These are phyloP conservation scores for Pelargonium myrrhifolium DNA, from an alignment of 441 rosid genomes.

Conservation along the genomic window DNA sequence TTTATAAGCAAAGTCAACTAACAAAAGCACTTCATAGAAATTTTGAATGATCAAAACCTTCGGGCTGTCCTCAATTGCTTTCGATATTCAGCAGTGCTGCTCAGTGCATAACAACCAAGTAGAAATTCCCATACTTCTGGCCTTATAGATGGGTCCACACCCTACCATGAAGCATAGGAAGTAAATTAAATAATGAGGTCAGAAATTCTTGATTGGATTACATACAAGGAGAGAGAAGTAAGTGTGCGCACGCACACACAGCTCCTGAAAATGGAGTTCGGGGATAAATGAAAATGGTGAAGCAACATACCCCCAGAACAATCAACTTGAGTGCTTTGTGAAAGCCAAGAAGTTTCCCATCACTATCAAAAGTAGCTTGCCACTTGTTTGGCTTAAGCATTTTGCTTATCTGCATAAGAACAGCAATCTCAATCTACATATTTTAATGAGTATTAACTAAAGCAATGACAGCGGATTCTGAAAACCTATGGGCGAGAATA, in stretches of 20 bases:
- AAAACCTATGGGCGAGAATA: not conserved
- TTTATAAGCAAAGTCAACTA: slow-evolving; percentile 12
- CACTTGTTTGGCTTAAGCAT: slow-evolving; percentile 95
- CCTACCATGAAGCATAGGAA: slow-evolving; percentile 44
- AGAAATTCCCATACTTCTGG: slow-evolving; percentile 98
- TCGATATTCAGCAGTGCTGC: slow-evolving; percentile 73
- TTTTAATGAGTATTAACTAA: slow-evolving; percentile 1
- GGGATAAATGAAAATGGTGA: slow-evolving; percentile 5
- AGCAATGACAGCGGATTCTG: not conserved
- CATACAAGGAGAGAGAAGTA: not conserved
- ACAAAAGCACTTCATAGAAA: slow-evolving; percentile 14
- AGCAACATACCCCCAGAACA: slow-evolving; percentile 67
- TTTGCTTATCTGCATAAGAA: slow-evolving; percentile 50
- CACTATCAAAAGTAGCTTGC: slow-evolving; percentile 62
- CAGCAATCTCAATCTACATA: slow-evolving; percentile 13
- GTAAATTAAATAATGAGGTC: slow-evolving; percentile 11
- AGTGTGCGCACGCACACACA: not conserved
- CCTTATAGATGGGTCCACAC: slow-evolving; percentile 85
- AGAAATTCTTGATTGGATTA: not conserved
- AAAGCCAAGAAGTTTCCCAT: slow-evolving; percentile 75
- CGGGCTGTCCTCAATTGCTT: slow-evolving; percentile 65
- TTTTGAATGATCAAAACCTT: slow-evolving; percentile 39
- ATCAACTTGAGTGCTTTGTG: slow-evolving; percentile 72
- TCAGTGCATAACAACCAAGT: slow-evolving; percentile 80
- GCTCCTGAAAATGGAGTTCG: slow-evolving; percentile 2